Percentiles rank a stretch among this genome's conserved stretches.
Evolutionary conservation across 768 basidiomycete genomes (phyloP).

Genomic region (Coprinellus micaceus): DNA sequence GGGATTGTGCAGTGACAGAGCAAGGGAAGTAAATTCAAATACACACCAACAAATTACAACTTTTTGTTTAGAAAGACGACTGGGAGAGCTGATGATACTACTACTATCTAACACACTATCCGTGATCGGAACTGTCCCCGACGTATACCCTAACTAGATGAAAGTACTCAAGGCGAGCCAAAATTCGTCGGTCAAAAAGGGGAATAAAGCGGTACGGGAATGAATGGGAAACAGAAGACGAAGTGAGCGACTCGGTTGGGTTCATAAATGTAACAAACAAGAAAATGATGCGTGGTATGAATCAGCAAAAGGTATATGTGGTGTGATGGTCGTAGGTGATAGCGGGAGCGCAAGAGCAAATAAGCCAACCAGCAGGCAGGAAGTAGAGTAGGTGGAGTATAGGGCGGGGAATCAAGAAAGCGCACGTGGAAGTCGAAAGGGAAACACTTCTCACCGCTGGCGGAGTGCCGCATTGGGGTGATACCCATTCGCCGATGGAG

Average conservation of each 20-base stretch:
- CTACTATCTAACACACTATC: no score
- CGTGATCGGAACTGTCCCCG: no score
- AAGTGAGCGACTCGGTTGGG: background rate
- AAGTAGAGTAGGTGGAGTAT: background rate
- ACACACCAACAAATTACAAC: no score
- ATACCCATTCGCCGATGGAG: background rate
- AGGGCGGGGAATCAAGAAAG: background rate
- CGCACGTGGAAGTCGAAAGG: background rate
- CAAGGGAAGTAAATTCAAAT: no score
- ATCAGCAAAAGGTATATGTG: slow-evolving; percentile 6
- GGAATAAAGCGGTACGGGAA: background rate
- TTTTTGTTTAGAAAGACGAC: no score
- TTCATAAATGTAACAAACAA: background rate
- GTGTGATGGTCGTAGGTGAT: background rate
- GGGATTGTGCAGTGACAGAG: no score
- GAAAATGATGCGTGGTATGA: background rate
- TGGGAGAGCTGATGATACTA: no score
- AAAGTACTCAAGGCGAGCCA: background rate
- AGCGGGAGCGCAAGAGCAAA: background rate
- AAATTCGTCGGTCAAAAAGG: background rate
- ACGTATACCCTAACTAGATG: background rate
- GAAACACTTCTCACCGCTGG: background rate
- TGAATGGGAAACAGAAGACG: background rate
- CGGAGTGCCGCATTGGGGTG: background rate
- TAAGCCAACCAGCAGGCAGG: background rate